Evolutionary conservation across 768 basidiomycete genomes (phyloP), one percentile per base, ranked within the genome.

Genomic region (Naganishia randhawae): DNA sequence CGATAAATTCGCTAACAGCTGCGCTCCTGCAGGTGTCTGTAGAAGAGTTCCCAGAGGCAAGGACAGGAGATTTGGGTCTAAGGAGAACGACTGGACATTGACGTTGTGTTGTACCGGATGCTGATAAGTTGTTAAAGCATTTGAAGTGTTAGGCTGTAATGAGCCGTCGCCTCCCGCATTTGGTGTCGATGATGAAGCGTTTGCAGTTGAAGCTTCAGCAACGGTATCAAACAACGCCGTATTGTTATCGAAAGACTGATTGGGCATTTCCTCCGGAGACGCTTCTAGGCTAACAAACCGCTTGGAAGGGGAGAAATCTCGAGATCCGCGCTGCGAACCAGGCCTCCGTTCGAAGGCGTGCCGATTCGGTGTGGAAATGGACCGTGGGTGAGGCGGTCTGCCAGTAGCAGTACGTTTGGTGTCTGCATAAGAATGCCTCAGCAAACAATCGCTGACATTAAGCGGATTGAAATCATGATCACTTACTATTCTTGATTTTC

Each of bases 1-100:
- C 16, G 64, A 52, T 17, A 70, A 29, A 22, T 50, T 66, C 19
- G 69, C 65, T 1, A 79, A 74, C 74, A 79, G 73, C 62, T 77
- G 75, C 14, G 78, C 78, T 0, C 77, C 78, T 10, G 78, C 78
- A 0, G 78, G 75, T 0, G 78, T 77, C 66, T 75, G 73, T 4
- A 79, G 66, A 4, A 79, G 63, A 0, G 75, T 75, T n/a, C 77
- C 77, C n/a, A 79, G 76, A 6, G 78, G 77, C 0, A 77, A 71
- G 32, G 76, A 72, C 10, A 79, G 67, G 14, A 79, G 48, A 0
- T 73, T 61, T 3, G 77, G 76, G 50, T 77, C 78, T 48, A 79
- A 72, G 31, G 76, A 77, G 50, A 72, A 75, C 25, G 73, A 66
- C 11, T 70, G 70, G 0, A 73, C 71, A 32, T 63, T 57, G 33